These are phyloP conservation scores for Lanmaoa pseudosensibilis DNA, from an alignment of 768 basidiomycete species.

Conservation along the genomic window DNA sequence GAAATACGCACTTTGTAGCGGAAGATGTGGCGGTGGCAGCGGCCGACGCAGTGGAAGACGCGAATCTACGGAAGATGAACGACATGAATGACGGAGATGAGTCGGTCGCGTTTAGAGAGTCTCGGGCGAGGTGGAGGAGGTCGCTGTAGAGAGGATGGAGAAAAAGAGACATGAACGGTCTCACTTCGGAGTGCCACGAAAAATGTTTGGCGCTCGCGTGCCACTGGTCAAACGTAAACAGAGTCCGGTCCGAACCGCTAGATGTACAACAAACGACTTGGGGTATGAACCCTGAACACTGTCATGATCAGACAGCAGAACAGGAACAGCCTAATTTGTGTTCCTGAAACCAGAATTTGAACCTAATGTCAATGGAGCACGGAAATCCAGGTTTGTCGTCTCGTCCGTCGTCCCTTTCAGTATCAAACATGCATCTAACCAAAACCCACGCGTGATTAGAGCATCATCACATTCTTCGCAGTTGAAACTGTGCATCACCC, in stretches of 20 bases:
- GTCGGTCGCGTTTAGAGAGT: slow-evolving; percentile 13
- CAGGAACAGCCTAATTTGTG: neutral
- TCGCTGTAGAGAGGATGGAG: slow-evolving; percentile 26
- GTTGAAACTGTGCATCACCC: too few relatives aligned
- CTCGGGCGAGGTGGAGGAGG: slow-evolving; percentile 18
- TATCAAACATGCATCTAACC: neutral
- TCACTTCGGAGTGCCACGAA: too few relatives aligned
- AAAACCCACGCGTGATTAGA: too few relatives aligned
- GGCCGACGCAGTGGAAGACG: slow-evolving; percentile 46
- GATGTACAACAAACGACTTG: neutral
- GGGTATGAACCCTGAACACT: neutral
- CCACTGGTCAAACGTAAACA: too few relatives aligned
- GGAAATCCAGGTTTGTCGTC: neutral
- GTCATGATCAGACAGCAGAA: neutral
- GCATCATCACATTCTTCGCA: too few relatives aligned
- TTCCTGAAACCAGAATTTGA: too few relatives aligned
- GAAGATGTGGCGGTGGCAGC: slow-evolving; percentile 16
- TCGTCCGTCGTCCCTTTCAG: neutral
- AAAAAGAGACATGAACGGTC: slow-evolving; percentile 22
- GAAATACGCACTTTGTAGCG: slow-evolving; percentile 14
- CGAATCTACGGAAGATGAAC: slow-evolving; percentile 51
- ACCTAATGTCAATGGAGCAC: too few relatives aligned
- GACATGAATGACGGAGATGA: slow-evolving; percentile 40
- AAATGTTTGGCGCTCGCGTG: too few relatives aligned
- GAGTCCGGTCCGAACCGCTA: too few relatives aligned